Percentiles rank a stretch among this genome's conserved stretches.
Evolutionary conservation across 2,329 filamentous ascomycete species (phyloP).

Genomic region (Pseudonectria buxi): DNA sequence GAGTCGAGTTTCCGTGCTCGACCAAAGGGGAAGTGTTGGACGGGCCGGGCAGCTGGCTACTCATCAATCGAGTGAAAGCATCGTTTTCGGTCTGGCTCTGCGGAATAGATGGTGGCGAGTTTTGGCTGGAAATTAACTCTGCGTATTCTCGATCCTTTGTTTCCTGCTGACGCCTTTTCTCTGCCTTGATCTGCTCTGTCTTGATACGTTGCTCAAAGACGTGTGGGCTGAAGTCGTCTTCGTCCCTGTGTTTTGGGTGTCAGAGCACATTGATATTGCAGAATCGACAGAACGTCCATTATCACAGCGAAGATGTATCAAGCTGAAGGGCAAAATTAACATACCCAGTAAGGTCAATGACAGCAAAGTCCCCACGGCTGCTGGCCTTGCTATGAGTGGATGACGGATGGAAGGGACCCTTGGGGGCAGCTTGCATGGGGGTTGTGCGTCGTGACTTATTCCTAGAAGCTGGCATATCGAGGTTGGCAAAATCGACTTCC

Average conservation of each 20-base stretch:
- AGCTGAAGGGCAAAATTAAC: constrained; percentile 1
- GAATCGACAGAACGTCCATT: too few species aligned
- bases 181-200: constrained; percentile 28
- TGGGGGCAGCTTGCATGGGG: constrained; percentile 7
- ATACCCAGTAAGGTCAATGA: constrained; percentile 40
- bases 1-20: not conserved
- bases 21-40: not conserved
- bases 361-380: constrained; percentile 13
- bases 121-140: constrained; percentile 19
- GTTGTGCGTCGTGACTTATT: constrained; percentile 30
- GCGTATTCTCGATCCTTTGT: constrained; percentile 24
- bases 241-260: constrained; percentile 20
- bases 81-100: constrained; percentile 9
- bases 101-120: constrained; percentile 3
- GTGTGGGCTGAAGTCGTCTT: constrained; percentile 24
- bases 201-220: constrained; percentile 14
- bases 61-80: constrained; percentile 25
- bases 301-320: too few species aligned
- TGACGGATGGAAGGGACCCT: constrained; percentile 2
- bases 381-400: constrained; percentile 1
- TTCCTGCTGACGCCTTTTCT: constrained; percentile 25
- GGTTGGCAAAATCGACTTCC: constrained; percentile 12
- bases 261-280: not conserved
- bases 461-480: constrained; percentile 7
- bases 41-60: constrained; percentile 17